Evolutionary conservation across 2,329 filamentous ascomycete genomes (phyloP), one percentile per base, ranked within the genome.

Genomic region (Bipolaris gigantea): DNA sequence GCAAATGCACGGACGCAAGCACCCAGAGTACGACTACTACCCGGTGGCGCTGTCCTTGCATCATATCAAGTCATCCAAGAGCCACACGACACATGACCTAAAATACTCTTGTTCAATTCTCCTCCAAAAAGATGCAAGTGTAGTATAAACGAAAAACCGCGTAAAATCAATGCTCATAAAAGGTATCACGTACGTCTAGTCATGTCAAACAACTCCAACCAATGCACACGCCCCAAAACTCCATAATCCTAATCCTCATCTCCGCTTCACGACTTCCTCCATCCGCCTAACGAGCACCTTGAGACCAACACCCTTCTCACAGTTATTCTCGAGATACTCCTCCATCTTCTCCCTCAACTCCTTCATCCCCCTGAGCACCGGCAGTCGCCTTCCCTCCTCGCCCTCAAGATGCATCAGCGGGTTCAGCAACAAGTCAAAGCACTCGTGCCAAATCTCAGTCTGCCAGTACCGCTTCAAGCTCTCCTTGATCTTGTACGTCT

Each of bases 381-480:
- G 93, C 82, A 97, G 81, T 62, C 76, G 82, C n/a, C 72, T 75
- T 1, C 80, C 85, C 25, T 86, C 85, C 73, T 92, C 92, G 1
- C 70, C 77, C 9, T 83, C 82, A n/a, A 84, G 74, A 74, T 87
- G 85, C 53, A 80, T 81, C 2, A 83, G 81, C 0, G 93, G 92
- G 73, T 99, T 99, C 39, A 99, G 79, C 61, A 97, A 76, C 54
- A 97, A 66, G 61, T 92, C 89, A 73, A 99, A 96, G 43, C 89
- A 86, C 56, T 89, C 86, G 2, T 72, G 76, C 94, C 94, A 99
- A 40, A 97, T 85, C 45, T 96, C 92, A 44, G 87, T 89, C 79
- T 97, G 92, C 94, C 94, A 99, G 76, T 99, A 99, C 40, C 94
- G 79, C 79, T 99, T 99, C 56, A 97, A 77, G 13, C 80, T 84